These are phyloP conservation scores for Penicillium polonicum DNA, from an alignment of 2,329 filamentous ascomycete genomes.

Conservation along the genomic window DNA sequence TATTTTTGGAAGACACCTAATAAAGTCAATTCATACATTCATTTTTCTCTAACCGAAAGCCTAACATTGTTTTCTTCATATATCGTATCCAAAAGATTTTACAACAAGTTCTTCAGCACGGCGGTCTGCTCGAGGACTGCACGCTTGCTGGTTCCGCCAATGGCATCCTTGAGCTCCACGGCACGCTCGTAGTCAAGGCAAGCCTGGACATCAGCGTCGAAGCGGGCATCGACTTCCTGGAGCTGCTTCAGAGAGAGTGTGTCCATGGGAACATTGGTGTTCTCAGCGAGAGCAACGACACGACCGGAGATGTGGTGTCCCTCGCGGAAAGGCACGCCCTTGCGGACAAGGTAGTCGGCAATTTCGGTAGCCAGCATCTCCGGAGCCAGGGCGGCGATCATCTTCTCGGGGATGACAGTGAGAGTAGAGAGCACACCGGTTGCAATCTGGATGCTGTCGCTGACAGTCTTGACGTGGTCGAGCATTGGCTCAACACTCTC, in stretches of 20 bases:
- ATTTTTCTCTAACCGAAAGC: slow-evolving; percentile 26
- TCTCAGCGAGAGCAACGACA: slow-evolving; percentile 70
- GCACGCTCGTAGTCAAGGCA: slow-evolving; percentile 79
- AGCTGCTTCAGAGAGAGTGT: slow-evolving; percentile 66
- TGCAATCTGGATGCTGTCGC: slow-evolving; percentile 78
- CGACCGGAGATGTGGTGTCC: slow-evolving; percentile 75
- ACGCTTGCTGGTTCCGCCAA: slow-evolving; percentile 73
- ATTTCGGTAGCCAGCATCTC: slow-evolving; percentile 72
- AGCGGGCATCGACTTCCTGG: slow-evolving; percentile 65
- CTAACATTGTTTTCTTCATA: slow-evolving; percentile 13
- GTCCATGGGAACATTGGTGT: slow-evolving; percentile 66
- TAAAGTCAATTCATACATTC: slow-evolving; percentile 13
- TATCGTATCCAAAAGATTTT: slow-evolving; percentile 9
- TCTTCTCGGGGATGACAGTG: slow-evolving; percentile 67
- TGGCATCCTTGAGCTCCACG: slow-evolving; percentile 74
- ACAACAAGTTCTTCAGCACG: slow-evolving; percentile 57
- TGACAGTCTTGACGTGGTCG: slow-evolving; percentile 77
- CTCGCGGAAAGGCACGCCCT: slow-evolving; percentile 71
- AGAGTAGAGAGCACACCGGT: slow-evolving; percentile 77
- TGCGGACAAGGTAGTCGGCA: slow-evolving; percentile 50
- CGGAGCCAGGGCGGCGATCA: slow-evolving; percentile 74
- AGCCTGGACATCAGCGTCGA: slow-evolving; percentile 67
- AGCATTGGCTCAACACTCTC: slow-evolving; percentile 84
- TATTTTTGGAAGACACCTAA: neutral
- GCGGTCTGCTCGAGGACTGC: slow-evolving; percentile 69